Percentiles rank a stretch among this genome's conserved stretches.
Conservation (phyloP, 441 rosid species). For the Bruguiera hainesii region DNA sequence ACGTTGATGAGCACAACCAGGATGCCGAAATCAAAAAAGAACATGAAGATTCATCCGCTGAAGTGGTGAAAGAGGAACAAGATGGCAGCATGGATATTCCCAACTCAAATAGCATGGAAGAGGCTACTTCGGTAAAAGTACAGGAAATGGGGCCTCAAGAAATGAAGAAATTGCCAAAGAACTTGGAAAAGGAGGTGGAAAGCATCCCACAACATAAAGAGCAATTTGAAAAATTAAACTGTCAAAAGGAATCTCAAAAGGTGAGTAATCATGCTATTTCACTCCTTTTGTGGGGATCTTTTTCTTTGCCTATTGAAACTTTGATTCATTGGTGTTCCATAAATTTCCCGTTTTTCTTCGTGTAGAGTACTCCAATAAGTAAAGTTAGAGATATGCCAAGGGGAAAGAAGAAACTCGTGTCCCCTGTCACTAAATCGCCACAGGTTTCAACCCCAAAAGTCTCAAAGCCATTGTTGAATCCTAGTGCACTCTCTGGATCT, state of each 20-base stretch:
- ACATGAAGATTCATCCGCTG: conserved; percentile 32
- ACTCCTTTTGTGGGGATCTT: conserved; percentile 12
- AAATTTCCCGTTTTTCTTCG: conserved; percentile 10
- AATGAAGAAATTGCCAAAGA: conserved; percentile 26
- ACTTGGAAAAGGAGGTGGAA: conserved; percentile 25
- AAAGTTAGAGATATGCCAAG: conserved; percentile 39
- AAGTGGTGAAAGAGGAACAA: conserved; percentile 36
- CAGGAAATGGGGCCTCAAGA: conserved; percentile 27
- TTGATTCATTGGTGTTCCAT: conserved; percentile 16
- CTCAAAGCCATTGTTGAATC: conserved; percentile 44
- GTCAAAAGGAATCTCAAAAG: conserved; percentile 45
- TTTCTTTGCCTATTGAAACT: conserved; percentile 8
- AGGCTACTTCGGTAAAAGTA: conserved; percentile 26
- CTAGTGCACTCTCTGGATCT: conserved; percentile 38
- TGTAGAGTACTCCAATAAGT: conserved; percentile 41
- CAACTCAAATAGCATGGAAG: conserved; percentile 32
- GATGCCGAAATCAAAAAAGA: conserved; percentile 31
- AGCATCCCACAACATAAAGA: conserved; percentile 26
- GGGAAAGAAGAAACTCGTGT: conserved; percentile 51
- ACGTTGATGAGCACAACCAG: conserved; percentile 29
- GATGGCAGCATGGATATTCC: conserved; percentile 19
- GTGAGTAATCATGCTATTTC: conserved; percentile 32
- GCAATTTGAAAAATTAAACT: conserved; percentile 32
- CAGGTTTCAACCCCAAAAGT: conserved; percentile 45
- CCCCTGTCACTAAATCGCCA: conserved; percentile 39